Evolutionary conservation across 768 basidiomycete species (phyloP).

Genomic region (Lactifluus subvellereus): DNA sequence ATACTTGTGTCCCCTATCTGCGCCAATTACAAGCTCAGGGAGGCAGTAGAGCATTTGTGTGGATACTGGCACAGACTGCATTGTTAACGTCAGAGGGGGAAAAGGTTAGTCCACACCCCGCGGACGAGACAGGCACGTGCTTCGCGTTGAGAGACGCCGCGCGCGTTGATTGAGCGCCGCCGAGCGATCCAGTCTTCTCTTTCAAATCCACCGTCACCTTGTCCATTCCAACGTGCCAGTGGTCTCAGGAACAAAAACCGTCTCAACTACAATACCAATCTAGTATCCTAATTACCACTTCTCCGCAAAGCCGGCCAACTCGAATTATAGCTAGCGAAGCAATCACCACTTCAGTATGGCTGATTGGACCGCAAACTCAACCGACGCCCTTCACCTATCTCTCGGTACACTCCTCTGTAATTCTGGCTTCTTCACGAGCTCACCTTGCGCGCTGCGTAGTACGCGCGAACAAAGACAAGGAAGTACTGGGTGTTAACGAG

Average conservation of each 20-base stretch:
- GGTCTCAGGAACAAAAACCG: too few species aligned
- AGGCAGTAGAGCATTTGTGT: too few species aligned
- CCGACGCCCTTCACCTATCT: constrained; percentile 67
- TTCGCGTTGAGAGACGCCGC: not conserved
- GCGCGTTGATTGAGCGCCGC: not conserved
- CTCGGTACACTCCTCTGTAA: constrained; percentile 45
- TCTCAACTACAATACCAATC: too few species aligned
- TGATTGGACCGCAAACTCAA: constrained; percentile 78
- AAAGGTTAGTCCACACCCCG: too few species aligned
- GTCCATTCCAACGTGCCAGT: too few species aligned
- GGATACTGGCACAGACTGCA: too few species aligned
- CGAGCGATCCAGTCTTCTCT: not conserved
- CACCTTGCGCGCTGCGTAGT: constrained; percentile 38
- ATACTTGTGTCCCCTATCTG: too few species aligned
- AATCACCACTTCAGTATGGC: constrained; percentile 24
- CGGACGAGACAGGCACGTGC: not conserved
- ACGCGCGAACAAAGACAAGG: constrained; percentile 61
- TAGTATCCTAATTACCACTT: too few species aligned
- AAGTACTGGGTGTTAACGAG: constrained; percentile 50
- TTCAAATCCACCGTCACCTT: not conserved
- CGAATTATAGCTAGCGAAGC: too few species aligned
- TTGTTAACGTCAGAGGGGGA: too few species aligned
- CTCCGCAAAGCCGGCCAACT: too few species aligned
- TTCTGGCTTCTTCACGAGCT: not conserved
- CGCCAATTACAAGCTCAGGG: too few species aligned